Evolutionary conservation across 306 rosid genomes (phyloP).

Genomic region (Gastrolobium bilobum): DNA sequence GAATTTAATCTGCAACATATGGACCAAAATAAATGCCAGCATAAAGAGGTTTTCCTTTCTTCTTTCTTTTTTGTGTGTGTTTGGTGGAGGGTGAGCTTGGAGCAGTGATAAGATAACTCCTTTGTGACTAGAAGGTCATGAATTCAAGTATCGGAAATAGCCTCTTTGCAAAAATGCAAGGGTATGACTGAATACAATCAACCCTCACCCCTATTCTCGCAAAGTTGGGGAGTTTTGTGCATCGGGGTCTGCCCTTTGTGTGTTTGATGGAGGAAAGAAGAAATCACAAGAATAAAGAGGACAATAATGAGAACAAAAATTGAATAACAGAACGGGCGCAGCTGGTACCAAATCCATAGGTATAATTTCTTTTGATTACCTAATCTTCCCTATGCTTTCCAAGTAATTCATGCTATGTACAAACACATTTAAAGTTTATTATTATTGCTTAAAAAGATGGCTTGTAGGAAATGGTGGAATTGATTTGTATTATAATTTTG

Average conservation of each 20-base stretch:
- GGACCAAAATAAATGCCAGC: conserved; percentile 44
- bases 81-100: not conserved
- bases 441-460: not conserved
- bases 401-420: conserved; percentile 15
- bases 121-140: no score
- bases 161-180: no score
- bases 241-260: not conserved
- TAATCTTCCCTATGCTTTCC: not conserved
- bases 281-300: not conserved
- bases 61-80: not conserved
- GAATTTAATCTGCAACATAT: conserved; percentile 78
- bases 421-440: not conserved
- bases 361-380: not conserved
- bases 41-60: conserved; percentile 1
- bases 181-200: no score
- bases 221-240: no score
- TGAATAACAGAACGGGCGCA: conserved; percentile 22
- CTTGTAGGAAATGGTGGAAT: not conserved
- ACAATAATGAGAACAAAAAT: conserved; percentile 24
- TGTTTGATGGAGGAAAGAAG: conserved; percentile 2
- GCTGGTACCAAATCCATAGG: not conserved
- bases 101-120: no score
- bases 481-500: not conserved
- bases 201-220: no score
- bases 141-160: no score